A percentile compares a stretch with the other conserved stretches of the same genome.
Evolutionary conservation across 2,329 filamentous ascomycete genomes (phyloP).

Genomic region (Stemphylium vesicarium): DNA sequence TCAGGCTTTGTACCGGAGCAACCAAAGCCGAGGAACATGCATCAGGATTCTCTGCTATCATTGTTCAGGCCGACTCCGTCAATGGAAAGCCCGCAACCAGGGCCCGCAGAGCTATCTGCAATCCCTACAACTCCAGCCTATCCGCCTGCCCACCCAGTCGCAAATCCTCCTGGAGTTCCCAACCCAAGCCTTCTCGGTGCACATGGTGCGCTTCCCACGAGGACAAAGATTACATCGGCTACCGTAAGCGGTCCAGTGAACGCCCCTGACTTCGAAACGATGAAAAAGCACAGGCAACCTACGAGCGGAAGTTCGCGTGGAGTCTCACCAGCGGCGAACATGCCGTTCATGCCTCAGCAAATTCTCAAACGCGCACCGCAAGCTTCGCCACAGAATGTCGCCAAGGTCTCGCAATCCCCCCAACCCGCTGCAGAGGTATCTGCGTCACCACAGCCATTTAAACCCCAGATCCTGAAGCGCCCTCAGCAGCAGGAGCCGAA

Average conservation of each 20-base stretch:
- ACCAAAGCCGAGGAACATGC: slow-evolving; percentile 48
- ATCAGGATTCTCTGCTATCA: slow-evolving; percentile 55
- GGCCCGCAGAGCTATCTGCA: slow-evolving; percentile 56
- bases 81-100: slow-evolving; percentile 38
- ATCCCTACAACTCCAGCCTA: slow-evolving; percentile 50
- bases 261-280: slow-evolving; percentile 50
- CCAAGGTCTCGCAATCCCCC: slow-evolving; percentile 8
- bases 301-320: slow-evolving; percentile 35
- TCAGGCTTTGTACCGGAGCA: slow-evolving; percentile 36
- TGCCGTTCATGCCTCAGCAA: slow-evolving; percentile 38
- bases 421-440: slow-evolving; percentile 10
- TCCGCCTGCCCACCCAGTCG: slow-evolving; percentile 27
- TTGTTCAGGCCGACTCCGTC: slow-evolving; percentile 50
- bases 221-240: slow-evolving; percentile 45
- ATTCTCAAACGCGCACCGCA: slow-evolving; percentile 31
- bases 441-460: slow-evolving; percentile 32
- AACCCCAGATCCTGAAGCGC: slow-evolving; percentile 46
- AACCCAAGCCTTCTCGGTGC: slow-evolving; percentile 30
- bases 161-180: slow-evolving; percentile 19
- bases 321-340: slow-evolving; percentile 34
- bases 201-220: slow-evolving; percentile 25
- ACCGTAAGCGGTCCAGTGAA: slow-evolving; percentile 52
- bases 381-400: slow-evolving; percentile 11
- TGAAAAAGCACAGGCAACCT: slow-evolving; percentile 41
- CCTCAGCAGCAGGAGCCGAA: slow-evolving; percentile 37